Conservation (phyloP, 345 rosid genomes). For the Eucalyptus cloeziana region DNA sequence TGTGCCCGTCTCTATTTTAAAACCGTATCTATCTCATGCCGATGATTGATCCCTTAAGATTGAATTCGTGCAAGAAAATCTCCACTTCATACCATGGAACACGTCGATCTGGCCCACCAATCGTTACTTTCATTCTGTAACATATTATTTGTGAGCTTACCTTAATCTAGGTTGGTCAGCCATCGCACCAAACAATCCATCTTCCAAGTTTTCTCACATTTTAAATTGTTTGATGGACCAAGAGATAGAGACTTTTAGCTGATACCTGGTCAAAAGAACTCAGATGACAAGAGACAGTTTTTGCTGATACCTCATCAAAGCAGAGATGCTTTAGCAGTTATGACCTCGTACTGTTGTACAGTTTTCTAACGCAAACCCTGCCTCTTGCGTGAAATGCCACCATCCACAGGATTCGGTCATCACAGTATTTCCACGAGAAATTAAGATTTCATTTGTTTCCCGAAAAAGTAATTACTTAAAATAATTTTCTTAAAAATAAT, state of each 20-base stretch:
- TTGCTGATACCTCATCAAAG: not conserved
- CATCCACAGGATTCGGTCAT: not conserved
- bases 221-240: not conserved
- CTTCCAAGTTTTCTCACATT: not conserved
- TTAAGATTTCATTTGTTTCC: not conserved
- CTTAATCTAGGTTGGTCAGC: not conserved
- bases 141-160: not conserved
- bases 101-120: not conserved
- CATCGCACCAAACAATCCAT: not conserved
- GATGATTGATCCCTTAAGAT: not conserved
- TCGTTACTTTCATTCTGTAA: not conserved
- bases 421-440: not conserved
- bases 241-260: not conserved
- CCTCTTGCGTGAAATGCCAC: not conserved
- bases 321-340: not conserved
- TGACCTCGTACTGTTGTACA: not conserved
- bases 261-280: not conserved
- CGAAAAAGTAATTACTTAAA: fast-evolving
- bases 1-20: not conserved
- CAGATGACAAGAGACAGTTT: not conserved
- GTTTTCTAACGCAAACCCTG: too few relatives aligned
- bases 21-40: not conserved
- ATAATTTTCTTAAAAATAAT: too few relatives aligned
- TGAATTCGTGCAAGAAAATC: not conserved
- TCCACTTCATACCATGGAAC: not conserved